Evolutionary conservation across 257 asterid genomes (phyloP).

Genomic region (Catharanthus roseus): DNA sequence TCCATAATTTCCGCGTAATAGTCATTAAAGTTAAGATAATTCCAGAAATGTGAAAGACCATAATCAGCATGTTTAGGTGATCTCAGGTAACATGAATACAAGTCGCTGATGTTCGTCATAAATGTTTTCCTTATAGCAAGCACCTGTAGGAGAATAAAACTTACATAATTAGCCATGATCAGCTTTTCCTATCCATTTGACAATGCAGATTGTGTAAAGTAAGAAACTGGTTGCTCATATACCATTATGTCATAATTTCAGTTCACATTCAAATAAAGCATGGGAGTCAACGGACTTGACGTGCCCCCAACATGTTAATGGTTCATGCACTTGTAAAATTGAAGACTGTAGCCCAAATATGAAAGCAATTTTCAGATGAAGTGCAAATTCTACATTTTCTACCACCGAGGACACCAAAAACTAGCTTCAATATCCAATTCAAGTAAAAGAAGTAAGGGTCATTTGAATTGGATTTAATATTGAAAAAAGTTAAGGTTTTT

Average conservation of each 20-base stretch:
- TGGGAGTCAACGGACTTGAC: too few relatives aligned
- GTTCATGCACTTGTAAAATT: too few relatives aligned
- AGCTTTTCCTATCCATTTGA: conserved; percentile 11
- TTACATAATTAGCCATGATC: conserved; percentile 9
- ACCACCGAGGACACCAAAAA: too few relatives aligned
- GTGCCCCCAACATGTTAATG: too few relatives aligned
- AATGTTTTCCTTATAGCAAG: conserved; percentile 52
- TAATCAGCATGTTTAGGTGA: conserved; percentile 69
- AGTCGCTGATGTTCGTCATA: conserved; percentile 49
- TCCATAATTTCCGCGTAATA: conserved; percentile 50
- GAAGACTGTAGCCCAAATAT: too few relatives aligned
- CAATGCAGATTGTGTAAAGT: not conserved
- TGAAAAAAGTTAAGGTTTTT: too few relatives aligned
- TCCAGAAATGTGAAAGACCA: conserved; percentile 77
- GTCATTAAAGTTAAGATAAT: conserved; percentile 61
- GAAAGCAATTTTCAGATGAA: too few relatives aligned
- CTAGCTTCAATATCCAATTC: too few relatives aligned
- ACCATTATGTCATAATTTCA: not conserved
- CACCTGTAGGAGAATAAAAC: conserved; percentile 46
- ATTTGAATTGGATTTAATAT: too few relatives aligned
- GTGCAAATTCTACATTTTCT: too few relatives aligned
- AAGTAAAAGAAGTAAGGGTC: too few relatives aligned
- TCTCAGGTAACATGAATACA: conserved; percentile 51
- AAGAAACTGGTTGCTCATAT: not conserved
- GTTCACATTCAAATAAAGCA: not conserved